Percentiles rank a stretch among this genome's conserved stretches.
Conservation (phyloP, 2,329 filamentous ascomycete genomes). For the Aspergillus ustus region DNA sequence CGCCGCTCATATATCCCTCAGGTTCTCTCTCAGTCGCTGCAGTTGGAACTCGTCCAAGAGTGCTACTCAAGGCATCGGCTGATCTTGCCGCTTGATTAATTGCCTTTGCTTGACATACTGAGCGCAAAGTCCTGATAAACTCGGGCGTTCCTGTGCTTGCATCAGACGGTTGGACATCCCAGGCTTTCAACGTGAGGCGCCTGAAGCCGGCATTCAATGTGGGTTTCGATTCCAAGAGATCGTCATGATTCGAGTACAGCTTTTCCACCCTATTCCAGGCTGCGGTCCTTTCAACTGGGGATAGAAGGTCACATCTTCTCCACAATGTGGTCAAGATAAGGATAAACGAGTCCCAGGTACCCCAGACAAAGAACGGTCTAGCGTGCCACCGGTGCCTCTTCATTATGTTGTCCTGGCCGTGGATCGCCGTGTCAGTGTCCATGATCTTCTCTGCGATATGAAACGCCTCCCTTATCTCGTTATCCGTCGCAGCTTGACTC, state of each 20-base stretch:
- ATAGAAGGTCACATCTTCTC: not conserved
- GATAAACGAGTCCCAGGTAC: slow-evolving; percentile 42
- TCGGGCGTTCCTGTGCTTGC: too few relatives aligned
- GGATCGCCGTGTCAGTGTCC: too few relatives aligned
- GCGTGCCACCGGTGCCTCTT: slow-evolving; percentile 50
- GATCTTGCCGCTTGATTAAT: not conserved
- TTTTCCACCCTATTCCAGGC: slow-evolving; percentile 51
- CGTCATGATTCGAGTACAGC: slow-evolving; percentile 48
- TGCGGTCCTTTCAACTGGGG: slow-evolving; percentile 27
- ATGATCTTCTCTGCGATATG: too few relatives aligned
- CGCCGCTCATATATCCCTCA: too few relatives aligned
- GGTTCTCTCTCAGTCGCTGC: too few relatives aligned
- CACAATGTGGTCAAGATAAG: slow-evolving; percentile 25
- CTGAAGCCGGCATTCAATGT: slow-evolving; percentile 1
- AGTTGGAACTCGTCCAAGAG: not conserved
- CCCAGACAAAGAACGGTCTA: slow-evolving; percentile 54
- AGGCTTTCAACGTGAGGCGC: not conserved
- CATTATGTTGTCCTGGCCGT: slow-evolving; percentile 19
- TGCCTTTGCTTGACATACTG: not conserved
- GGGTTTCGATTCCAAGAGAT: slow-evolving; percentile 37
- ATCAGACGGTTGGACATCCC: not conserved
- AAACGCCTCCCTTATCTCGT: too few relatives aligned
- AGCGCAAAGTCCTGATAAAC: not conserved
- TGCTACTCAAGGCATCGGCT: not conserved
- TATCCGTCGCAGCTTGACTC: too few relatives aligned